Conservation (phyloP, 1,139 yeast species). For the Geotrichum cucujoidarum region DNA sequence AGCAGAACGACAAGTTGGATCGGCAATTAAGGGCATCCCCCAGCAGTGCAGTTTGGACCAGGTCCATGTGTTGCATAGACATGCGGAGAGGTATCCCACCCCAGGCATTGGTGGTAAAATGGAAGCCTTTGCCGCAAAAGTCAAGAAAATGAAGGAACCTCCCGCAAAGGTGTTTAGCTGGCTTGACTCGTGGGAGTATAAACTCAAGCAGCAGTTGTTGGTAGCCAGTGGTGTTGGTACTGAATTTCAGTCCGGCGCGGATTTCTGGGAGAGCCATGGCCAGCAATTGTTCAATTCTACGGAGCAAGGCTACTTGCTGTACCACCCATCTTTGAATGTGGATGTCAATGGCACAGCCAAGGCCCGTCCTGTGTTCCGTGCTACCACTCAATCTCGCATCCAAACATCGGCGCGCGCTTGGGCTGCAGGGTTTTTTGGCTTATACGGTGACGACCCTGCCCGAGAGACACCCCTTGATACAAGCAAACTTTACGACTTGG, state of each 20-base stretch:
- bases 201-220: constrained; percentile 36
- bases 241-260: constrained; percentile 38
- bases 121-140: constrained; percentile 31
- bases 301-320: constrained; percentile 25
- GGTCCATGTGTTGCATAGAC: constrained; percentile 42
- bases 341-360: constrained; percentile 36
- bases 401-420: constrained; percentile 41
- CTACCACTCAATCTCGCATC: constrained; percentile 41
- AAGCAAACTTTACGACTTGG: constrained; percentile 31
- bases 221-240: constrained; percentile 40
- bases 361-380: constrained; percentile 35
- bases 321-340: constrained; percentile 30
- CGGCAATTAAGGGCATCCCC: constrained; percentile 32
- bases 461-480: constrained; percentile 14
- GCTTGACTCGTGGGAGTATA: constrained; percentile 37
- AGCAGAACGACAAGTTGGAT: constrained; percentile 22
- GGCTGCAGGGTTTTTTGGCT: constrained; percentile 45
- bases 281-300: constrained; percentile 35
- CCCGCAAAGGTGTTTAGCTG: constrained; percentile 26
- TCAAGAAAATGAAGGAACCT: constrained; percentile 20
- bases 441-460: constrained; percentile 33
- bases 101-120: constrained; percentile 29
- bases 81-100: constrained; percentile 42
- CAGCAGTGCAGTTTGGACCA: constrained; percentile 33
- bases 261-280: constrained; percentile 43